Conservation (phyloP, 805 yeast genomes). For the Spathaspora sp. region DNA sequence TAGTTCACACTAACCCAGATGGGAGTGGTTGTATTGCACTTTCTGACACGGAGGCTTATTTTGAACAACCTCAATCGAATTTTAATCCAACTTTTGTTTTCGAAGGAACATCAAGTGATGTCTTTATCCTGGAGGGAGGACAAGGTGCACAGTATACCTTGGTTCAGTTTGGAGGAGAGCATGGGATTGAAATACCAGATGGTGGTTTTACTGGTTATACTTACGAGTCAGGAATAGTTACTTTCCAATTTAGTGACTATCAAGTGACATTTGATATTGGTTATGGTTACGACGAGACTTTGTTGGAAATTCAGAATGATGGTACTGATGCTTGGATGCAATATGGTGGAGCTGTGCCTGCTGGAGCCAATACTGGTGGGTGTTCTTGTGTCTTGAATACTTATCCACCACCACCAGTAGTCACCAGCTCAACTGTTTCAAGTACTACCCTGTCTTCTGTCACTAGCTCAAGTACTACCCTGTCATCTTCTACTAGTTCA, state of each 20-base stretch:
- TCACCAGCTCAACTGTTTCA: not conserved
- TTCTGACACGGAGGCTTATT: not conserved
- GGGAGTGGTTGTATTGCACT: not conserved
- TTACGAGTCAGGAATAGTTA: not conserved
- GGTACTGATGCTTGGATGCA: not conserved
- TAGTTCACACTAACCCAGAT: not conserved
- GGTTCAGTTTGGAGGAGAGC: not conserved
- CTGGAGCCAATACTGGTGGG: not conserved
- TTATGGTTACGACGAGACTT: not conserved
- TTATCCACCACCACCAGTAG: not conserved
- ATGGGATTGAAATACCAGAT: not conserved
- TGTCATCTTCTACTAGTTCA: too few relatives aligned
- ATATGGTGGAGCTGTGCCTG: not conserved
- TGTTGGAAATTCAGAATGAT: not conserved
- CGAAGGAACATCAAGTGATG: too few relatives aligned
- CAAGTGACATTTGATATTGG: constrained; percentile 1
- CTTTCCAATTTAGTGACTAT: not conserved
- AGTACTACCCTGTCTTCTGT: too few relatives aligned
- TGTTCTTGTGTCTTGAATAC: not conserved
- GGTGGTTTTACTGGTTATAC: not conserved
- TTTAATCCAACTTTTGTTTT: too few relatives aligned
- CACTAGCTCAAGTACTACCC: too few relatives aligned
- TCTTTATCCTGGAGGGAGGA: too few relatives aligned
- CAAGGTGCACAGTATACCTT: too few relatives aligned
- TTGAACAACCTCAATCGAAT: not conserved